These are phyloP conservation scores for Saccharomyces hybrid DNA, from an alignment of 1,139 yeast species.

Conservation along the genomic window DNA sequence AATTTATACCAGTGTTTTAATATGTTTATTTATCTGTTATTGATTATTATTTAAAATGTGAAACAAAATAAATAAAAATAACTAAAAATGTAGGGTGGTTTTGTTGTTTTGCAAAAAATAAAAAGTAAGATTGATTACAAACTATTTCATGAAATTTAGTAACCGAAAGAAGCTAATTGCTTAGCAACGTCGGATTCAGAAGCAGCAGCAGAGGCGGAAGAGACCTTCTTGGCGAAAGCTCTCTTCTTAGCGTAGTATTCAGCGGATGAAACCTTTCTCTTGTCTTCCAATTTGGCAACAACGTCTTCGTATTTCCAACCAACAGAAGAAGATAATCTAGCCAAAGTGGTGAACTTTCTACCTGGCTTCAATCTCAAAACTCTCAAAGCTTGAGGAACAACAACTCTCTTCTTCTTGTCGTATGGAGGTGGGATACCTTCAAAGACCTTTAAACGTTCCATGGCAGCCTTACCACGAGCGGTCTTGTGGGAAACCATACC, in stretches of 20 bases:
- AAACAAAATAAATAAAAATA: neutral
- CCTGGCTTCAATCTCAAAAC: constrained; percentile 99
- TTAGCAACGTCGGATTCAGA: constrained; percentile 69
- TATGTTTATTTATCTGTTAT: constrained; percentile 6
- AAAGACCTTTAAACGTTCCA: constrained; percentile 98
- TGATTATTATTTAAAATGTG: neutral
- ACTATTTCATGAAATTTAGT: constrained; percentile 39
- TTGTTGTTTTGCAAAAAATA: neutral
- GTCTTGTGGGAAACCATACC: constrained; percentile 99
- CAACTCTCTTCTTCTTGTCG: constrained; percentile 99
- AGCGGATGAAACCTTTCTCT: constrained; percentile 98
- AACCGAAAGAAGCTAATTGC: constrained; percentile 80
- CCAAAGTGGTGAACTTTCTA: constrained; percentile 98
- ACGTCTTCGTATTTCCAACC: constrained; percentile 99
- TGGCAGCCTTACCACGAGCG: constrained; percentile 99
- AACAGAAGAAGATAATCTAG: constrained; percentile 91
- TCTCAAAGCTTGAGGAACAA: constrained; percentile 99
- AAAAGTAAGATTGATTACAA: neutral
- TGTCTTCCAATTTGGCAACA: constrained; percentile 96
- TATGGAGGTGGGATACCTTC: constrained; percentile 99
- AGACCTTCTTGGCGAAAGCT: constrained; percentile 88
- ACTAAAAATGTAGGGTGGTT: neutral
- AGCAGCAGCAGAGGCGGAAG: constrained; percentile 70
- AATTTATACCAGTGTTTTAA: constrained; percentile 9
- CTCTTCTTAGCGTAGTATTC: constrained; percentile 98